Conservation (phyloP, 2,329 filamentous ascomycete genomes). For the Cytospora leucostoma region DNA sequence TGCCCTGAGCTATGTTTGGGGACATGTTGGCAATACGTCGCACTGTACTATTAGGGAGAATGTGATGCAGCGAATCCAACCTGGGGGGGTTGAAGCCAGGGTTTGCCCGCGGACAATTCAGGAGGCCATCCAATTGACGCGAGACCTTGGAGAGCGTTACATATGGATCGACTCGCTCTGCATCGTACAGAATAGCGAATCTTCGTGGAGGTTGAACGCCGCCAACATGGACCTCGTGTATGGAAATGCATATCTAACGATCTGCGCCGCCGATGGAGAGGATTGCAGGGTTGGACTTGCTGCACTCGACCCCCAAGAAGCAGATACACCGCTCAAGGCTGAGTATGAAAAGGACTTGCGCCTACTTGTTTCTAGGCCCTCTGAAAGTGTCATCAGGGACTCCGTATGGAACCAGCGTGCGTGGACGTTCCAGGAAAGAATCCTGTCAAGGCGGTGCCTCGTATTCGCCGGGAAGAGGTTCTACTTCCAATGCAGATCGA, state of each 20-base stretch:
- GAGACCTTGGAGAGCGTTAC: conserved; percentile 1
- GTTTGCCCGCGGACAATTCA: neutral
- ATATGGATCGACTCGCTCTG: conserved; percentile 8
- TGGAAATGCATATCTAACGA: conserved; percentile 36
- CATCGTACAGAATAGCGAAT: conserved; percentile 7
- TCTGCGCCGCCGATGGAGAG: conserved; percentile 38
- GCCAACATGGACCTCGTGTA: conserved; percentile 38
- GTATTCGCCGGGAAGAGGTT: conserved; percentile 38
- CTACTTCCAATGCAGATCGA: conserved; percentile 37
- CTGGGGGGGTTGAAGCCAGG: neutral
- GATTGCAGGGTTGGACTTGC: conserved; percentile 5
- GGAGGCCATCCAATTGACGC: neutral
- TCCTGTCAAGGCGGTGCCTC: conserved; percentile 40
- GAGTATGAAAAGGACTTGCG: conserved; percentile 28
- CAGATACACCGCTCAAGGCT: conserved; percentile 21
- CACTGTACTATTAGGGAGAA: neutral
- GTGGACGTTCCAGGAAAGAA: conserved; percentile 44
- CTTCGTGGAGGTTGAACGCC: conserved; percentile 35
- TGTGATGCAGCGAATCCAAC: neutral
- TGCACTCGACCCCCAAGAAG: conserved; percentile 6
- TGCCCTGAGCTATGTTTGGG: conserved; percentile 1
- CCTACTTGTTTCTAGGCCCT: conserved; percentile 31
- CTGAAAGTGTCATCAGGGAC: conserved; percentile 29
- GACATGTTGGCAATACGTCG: neutral
- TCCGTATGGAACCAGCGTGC: conserved; percentile 40